Conservation (phyloP, 345 rosid genomes). For the Salix purpurea region DNA sequence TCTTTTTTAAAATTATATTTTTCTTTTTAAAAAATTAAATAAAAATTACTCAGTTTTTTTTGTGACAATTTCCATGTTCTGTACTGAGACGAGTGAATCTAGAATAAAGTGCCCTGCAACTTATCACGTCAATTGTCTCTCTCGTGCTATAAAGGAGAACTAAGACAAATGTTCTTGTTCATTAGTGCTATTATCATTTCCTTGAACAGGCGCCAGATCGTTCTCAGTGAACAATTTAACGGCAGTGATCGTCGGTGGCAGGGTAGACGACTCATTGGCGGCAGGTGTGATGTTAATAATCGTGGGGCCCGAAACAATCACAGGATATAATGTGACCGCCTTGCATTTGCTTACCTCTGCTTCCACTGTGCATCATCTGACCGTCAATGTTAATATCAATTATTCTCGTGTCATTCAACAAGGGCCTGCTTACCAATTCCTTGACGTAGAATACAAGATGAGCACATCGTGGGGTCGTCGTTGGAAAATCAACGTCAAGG, state of each 20-base stretch:
- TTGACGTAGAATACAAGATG: slow-evolving; percentile 21
- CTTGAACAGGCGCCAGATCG: background rate
- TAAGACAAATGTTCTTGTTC: background rate
- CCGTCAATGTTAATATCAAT: slow-evolving; percentile 16
- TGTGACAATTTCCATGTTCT: no score
- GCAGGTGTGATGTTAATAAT: background rate
- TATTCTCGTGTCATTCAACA: slow-evolving; percentile 7
- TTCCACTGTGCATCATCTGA: background rate
- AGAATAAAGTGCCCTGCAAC: no score
- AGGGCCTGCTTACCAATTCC: background rate
- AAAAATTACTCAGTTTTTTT: no score
- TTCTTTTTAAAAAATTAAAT: no score
- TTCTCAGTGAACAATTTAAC: background rate
- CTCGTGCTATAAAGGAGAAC: background rate
- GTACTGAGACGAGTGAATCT: no score
- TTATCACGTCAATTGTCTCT: no score
- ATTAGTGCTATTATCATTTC: background rate
- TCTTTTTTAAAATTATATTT: no score
- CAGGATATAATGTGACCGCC: slow-evolving; percentile 1
- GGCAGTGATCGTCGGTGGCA: background rate
- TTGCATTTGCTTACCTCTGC: background rate
- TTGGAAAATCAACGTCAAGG: slow-evolving; percentile 3
- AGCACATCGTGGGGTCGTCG: slow-evolving; percentile 2
- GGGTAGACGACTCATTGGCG: background rate
- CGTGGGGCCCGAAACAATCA: background rate